Conservation (phyloP, 345 rosid species). For the Isatis tinctoria region DNA sequence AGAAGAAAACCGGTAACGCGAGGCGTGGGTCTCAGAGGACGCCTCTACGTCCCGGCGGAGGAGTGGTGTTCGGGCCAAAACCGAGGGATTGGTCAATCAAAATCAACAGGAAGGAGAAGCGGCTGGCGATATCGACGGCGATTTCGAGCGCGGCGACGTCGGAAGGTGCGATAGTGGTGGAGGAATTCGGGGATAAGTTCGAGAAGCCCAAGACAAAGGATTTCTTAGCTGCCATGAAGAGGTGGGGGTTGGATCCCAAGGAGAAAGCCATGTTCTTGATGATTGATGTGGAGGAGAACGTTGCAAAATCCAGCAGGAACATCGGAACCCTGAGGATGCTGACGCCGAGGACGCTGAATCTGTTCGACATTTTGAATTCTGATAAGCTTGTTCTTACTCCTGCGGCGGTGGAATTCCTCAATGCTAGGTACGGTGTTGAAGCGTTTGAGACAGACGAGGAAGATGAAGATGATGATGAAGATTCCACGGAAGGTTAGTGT, state of each 20-base stretch:
- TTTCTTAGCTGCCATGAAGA: conserved; percentile 67
- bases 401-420: conserved; percentile 60
- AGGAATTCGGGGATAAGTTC: conserved; percentile 75
- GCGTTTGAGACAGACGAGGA: conserved; percentile 33
- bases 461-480: conserved; percentile 43
- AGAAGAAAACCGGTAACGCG: conserved; percentile 88
- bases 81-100: conserved; percentile 88
- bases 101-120: conserved; percentile 82
- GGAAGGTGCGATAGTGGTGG: conserved; percentile 65
- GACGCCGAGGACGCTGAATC: conserved; percentile 85
- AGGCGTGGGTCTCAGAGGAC: conserved; percentile 68
- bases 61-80: conserved; percentile 82
- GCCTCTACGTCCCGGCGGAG: conserved; percentile 89
- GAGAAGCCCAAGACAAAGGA: conserved; percentile 80
- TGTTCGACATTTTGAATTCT: conserved; percentile 80
- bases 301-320: conserved; percentile 67
- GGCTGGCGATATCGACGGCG: conserved; percentile 78
- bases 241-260: conserved; percentile 93
- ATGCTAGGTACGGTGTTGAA: conserved; percentile 67
- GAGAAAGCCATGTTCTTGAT: conserved; percentile 78
- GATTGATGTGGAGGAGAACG: conserved; percentile 64
- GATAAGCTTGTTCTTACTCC: conserved; percentile 85
- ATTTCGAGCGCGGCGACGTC: conserved; percentile 59
- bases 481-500: conserved; percentile 51
- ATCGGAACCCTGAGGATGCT: conserved; percentile 80